Evolutionary conservation across 163 green algal genomes (phyloP).

Genomic region (Trebouxia gelatinosa): DNA sequence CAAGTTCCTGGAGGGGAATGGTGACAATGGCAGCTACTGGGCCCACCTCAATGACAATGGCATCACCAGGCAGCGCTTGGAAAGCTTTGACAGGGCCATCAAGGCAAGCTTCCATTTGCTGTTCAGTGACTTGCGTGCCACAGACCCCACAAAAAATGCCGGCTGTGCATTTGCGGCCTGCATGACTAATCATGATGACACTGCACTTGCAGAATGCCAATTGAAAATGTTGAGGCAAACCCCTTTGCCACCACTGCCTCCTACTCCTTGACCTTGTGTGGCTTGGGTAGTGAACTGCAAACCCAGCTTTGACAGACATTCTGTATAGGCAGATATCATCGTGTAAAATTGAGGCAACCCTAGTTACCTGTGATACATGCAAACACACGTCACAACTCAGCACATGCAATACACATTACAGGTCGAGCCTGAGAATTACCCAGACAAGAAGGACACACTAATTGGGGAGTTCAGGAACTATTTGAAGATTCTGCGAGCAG

Average conservation of each 20-base stretch:
- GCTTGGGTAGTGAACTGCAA: too few relatives aligned
- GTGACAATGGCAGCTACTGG: constrained; percentile 58
- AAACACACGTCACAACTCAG: too few relatives aligned
- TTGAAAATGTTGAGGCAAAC: too few relatives aligned
- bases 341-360: too few relatives aligned
- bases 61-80: constrained; percentile 83
- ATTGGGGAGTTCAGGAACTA: constrained; percentile 91
- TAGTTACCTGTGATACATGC: too few relatives aligned
- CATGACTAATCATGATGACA: not conserved
- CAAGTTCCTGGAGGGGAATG: constrained; percentile 76
- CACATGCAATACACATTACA: constrained; percentile 27
- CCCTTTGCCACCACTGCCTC: too few relatives aligned
- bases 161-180: not conserved
- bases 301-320: too few relatives aligned
- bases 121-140: too few relatives aligned
- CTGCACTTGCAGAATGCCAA: too few relatives aligned
- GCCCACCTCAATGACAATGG: constrained; percentile 73
- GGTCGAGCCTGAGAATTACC: constrained; percentile 52
- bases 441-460: constrained; percentile 68
- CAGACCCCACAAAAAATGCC: too few relatives aligned
- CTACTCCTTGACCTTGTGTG: too few relatives aligned
- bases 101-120: constrained; percentile 50
- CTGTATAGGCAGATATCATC: too few relatives aligned
- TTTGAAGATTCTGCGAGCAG: constrained; percentile 84
- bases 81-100: constrained; percentile 89